Evolutionary conservation across 2,329 filamentous ascomycete genomes (phyloP).

Genomic region (Claviceps arundinis): DNA sequence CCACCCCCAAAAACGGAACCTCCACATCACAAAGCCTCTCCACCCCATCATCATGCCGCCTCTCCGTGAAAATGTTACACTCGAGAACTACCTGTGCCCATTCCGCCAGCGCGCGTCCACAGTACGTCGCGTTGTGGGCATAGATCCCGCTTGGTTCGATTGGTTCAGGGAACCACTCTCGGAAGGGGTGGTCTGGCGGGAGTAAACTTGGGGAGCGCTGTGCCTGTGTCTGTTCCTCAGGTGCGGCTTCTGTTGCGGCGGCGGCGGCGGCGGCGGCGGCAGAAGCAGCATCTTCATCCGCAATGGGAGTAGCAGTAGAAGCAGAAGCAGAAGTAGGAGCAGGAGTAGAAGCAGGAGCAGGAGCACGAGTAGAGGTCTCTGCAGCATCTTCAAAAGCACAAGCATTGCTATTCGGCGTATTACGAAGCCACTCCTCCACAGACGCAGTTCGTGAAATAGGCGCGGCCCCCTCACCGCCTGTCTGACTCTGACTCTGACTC

Average conservation of each 20-base stretch:
- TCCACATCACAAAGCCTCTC: constrained; percentile 54
- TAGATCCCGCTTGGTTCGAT: constrained; percentile 32
- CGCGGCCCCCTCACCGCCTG: background rate
- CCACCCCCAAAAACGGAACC: constrained; percentile 28
- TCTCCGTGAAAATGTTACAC: constrained; percentile 69
- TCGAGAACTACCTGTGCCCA: constrained; percentile 65
- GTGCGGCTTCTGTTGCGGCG: too few species aligned
- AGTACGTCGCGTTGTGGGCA: constrained; percentile 41
- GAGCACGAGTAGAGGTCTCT: background rate
- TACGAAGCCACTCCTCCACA: constrained; percentile 15
- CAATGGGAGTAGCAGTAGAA: too few species aligned
- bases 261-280: too few species aligned
- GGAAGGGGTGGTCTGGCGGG: too few species aligned
- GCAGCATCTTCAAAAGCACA: background rate
- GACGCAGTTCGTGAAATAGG: constrained; percentile 16
- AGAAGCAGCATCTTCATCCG: too few species aligned
- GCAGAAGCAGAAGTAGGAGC: too few species aligned
- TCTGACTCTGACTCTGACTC: background rate
- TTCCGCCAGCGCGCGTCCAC: constrained; percentile 62
- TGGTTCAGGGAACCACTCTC: constrained; percentile 26
- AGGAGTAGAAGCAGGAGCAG: too few species aligned
- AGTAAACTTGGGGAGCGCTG: too few species aligned
- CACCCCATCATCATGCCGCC: constrained; percentile 61
- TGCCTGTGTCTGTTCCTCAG: too few species aligned
- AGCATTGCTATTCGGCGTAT: constrained; percentile 6